A percentile compares a stretch with the other conserved stretches of the same genome.
Evolutionary conservation across 768 basidiomycete species (phyloP).

Genomic region (Lactarius sp.): DNA sequence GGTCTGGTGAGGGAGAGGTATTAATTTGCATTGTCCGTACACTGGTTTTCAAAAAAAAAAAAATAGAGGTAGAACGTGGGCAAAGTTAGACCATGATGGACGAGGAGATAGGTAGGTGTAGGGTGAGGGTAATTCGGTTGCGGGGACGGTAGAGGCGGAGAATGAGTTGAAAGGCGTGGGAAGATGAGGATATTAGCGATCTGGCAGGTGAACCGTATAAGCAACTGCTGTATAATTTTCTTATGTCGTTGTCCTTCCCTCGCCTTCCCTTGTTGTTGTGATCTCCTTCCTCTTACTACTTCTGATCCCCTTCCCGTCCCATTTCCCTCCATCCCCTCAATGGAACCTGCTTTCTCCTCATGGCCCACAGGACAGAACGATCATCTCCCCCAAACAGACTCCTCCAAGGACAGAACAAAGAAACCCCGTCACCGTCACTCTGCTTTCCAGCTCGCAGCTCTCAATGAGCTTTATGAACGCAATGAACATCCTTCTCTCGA

Average conservation of each 20-base stretch:
- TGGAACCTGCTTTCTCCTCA: slow-evolving; percentile 30
- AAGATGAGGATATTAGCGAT: slow-evolving; percentile 26
- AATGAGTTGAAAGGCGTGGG: slow-evolving; percentile 17
- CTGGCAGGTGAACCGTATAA: slow-evolving; percentile 23
- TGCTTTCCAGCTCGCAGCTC: slow-evolving; percentile 62
- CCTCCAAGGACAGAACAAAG: slow-evolving; percentile 48
- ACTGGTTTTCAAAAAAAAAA: neutral
- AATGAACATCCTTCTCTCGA: slow-evolving; percentile 72
- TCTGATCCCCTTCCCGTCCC: slow-evolving; percentile 21
- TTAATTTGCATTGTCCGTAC: neutral
- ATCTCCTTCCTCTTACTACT: slow-evolving; percentile 18
- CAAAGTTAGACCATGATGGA: too few species aligned
- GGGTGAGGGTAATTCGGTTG: neutral
- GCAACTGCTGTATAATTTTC: slow-evolving; percentile 28
- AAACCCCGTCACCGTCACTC: slow-evolving; percentile 78
- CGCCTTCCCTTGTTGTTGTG: slow-evolving; percentile 20
- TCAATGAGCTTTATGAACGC: slow-evolving; percentile 75
- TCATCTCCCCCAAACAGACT: slow-evolving; percentile 28
- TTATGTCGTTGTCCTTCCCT: slow-evolving; percentile 15
- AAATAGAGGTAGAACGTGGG: neutral
- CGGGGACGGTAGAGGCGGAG: neutral
- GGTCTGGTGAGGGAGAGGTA: slow-evolving; percentile 1
- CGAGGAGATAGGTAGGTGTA: neutral
- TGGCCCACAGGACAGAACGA: slow-evolving; percentile 19
- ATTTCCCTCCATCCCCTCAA: slow-evolving; percentile 27